Conservation (phyloP, 1,284 basidiomycete genomes). For the Heterobasidion parviporum region DNA sequence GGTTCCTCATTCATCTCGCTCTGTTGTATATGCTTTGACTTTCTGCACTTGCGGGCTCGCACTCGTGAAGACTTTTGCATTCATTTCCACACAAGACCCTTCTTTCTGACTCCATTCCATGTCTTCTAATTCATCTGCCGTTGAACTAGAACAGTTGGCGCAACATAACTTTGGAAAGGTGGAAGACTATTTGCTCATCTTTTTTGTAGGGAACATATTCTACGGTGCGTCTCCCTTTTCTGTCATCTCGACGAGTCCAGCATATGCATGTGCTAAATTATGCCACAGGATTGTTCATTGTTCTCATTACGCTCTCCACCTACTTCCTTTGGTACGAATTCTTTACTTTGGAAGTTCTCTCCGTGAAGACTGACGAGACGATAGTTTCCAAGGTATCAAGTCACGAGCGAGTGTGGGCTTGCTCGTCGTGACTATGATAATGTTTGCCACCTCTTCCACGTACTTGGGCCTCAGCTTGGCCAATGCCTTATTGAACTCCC, state of each 20-base stretch:
- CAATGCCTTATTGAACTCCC: background rate
- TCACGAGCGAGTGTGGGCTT: background rate
- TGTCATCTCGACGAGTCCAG: background rate
- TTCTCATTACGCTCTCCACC: background rate
- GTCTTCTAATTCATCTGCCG: background rate
- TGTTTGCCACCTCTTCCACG: background rate
- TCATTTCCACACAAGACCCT: too few relatives aligned
- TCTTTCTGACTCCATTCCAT: background rate
- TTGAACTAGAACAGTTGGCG: background rate
- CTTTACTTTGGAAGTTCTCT: background rate
- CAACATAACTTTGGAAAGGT: background rate
- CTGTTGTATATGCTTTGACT: background rate
- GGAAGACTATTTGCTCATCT: background rate
- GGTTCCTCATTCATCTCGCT: background rate
- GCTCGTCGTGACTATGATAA: background rate
- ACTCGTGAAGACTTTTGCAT: too few relatives aligned
- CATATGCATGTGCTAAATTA: background rate
- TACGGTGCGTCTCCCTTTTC: background rate
- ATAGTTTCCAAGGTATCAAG: background rate
- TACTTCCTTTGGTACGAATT: background rate
- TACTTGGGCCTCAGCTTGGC: background rate
- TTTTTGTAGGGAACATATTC: background rate
- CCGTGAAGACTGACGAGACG: background rate
- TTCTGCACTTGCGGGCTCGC: background rate
- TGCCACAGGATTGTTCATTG: background rate